phyloP scores from a whole-genome alignment of 805 yeast genomes.

The Hanseniaspora occidentalis region DNA sequence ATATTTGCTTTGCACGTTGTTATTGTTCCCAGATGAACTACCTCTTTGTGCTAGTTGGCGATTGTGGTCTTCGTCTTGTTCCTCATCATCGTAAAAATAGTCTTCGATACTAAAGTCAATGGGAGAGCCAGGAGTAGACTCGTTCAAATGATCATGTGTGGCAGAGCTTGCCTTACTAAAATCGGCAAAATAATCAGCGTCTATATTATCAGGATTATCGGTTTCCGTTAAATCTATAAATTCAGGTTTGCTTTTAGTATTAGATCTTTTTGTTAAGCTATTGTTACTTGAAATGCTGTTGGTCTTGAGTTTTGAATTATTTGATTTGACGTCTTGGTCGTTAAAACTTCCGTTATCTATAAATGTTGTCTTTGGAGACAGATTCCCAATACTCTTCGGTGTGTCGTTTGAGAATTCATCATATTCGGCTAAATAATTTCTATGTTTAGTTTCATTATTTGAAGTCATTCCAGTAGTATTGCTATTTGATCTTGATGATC shows the following conservation, averaged over 20 bases:
- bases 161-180: neutral
- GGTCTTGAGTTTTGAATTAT: neutral
- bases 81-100: slow-evolving; percentile 12
- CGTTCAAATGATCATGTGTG: neutral
- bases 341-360: slow-evolving; percentile 3
- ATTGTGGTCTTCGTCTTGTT: neutral
- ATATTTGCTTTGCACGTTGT: too few species aligned
- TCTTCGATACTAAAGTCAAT: slow-evolving; percentile 14
- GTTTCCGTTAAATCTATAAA: slow-evolving; percentile 12
- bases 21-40: too few species aligned
- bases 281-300: neutral
- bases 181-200: slow-evolving; percentile 1
- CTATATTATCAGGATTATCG: slow-evolving; percentile 7
- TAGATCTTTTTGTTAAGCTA: neutral
- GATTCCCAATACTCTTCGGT: slow-evolving; percentile 1
- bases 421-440: too few species aligned
- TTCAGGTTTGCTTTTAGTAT: neutral
- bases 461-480: too few species aligned
- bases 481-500: too few species aligned
- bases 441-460: too few species aligned
- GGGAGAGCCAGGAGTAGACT: neutral
- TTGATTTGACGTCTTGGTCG: too few species aligned
- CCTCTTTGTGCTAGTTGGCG: too few species aligned
- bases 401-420: too few species aligned
- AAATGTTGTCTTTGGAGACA: slow-evolving; percentile 2